Evolutionary conservation across 179 eudicot genomes (phyloP).

Genomic region (Heliamphora pulchella): DNA sequence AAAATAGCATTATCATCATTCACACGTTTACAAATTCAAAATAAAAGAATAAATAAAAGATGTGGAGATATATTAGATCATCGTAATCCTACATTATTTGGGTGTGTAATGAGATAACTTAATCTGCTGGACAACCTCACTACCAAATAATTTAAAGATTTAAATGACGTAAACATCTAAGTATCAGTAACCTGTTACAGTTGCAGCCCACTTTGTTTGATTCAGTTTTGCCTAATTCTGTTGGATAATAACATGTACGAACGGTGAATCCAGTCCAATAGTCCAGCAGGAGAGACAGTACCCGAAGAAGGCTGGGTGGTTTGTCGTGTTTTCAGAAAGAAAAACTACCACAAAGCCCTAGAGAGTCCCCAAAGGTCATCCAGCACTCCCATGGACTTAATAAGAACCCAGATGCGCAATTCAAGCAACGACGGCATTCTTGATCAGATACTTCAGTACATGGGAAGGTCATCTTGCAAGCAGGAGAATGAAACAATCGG

Average conservation of each 20-base stretch:
- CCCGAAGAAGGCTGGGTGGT: constrained; percentile 56
- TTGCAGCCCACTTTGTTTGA: no score
- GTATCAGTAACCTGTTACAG: no score
- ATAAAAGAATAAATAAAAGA: no score
- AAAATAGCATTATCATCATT: no score
- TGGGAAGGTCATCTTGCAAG: constrained; percentile 26
- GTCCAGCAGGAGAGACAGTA: constrained; percentile 9
- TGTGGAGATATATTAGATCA: no score
- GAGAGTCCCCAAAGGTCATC: constrained; percentile 25
- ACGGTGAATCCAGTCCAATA: constrained; percentile 16
- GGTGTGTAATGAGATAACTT: no score
- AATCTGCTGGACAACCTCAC: no score
- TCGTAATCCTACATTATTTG: no score
- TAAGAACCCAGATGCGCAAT: constrained; percentile 12
- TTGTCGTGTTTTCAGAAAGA: constrained; percentile 56
- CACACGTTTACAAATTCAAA: no score
- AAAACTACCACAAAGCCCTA: constrained; percentile 37
- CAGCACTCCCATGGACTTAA: background rate
- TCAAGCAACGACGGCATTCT: constrained; percentile 31
- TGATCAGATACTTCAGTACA: constrained; percentile 52
- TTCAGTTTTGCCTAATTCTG: background rate
- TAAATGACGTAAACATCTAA: no score
- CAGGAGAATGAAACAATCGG: constrained; percentile 1
- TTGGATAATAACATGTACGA: background rate
- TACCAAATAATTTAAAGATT: no score